phyloP scores from a whole-genome alignment of 2,329 filamentous ascomycete genomes.

The Pseudopithomyces maydicus region DNA sequence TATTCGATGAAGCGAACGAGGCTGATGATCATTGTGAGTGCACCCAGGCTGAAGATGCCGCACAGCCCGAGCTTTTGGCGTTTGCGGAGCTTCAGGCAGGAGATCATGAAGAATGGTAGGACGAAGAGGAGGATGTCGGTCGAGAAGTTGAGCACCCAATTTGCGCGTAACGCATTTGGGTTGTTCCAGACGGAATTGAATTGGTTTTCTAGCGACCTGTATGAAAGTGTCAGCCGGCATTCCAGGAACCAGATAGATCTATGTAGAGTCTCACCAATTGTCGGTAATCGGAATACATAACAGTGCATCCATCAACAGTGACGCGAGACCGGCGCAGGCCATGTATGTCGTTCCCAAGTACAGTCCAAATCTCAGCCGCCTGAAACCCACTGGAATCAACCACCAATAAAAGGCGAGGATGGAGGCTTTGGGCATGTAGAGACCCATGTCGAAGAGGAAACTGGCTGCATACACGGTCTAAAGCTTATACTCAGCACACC shows the following conservation, averaged over 20 bases:
- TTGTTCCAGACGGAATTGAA: slow-evolving; percentile 25
- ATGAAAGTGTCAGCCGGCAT: not conserved
- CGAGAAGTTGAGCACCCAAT: slow-evolving; percentile 24
- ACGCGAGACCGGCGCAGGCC: slow-evolving; percentile 15
- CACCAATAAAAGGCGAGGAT: slow-evolving; percentile 30
- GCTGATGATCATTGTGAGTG: slow-evolving; percentile 28
- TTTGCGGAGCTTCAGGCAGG: slow-evolving; percentile 25
- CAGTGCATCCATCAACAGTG: slow-evolving; percentile 21
- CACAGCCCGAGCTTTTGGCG: slow-evolving; percentile 28
- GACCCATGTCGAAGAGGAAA: slow-evolving; percentile 27
- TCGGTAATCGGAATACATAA: slow-evolving; percentile 17
- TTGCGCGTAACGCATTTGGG: slow-evolving; percentile 14
- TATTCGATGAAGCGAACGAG: slow-evolving; percentile 27
- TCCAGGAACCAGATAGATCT: not conserved
- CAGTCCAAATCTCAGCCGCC: slow-evolving; percentile 21
- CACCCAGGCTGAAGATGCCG: slow-evolving; percentile 26
- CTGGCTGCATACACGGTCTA: slow-evolving; percentile 25
- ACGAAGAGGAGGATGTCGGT: slow-evolving; percentile 27
- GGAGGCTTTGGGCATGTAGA: slow-evolving; percentile 28
- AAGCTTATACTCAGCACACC: not conserved
- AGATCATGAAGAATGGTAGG: slow-evolving; percentile 28
- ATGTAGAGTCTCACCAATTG: slow-evolving; percentile 21
- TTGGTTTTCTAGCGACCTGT: slow-evolving; percentile 25
- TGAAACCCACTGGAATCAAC: slow-evolving; percentile 26
- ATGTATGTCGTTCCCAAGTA: slow-evolving; percentile 16